These are phyloP conservation scores for Solanum tarapatanum DNA, from an alignment of 257 asterid species.

Conservation along the genomic window DNA sequence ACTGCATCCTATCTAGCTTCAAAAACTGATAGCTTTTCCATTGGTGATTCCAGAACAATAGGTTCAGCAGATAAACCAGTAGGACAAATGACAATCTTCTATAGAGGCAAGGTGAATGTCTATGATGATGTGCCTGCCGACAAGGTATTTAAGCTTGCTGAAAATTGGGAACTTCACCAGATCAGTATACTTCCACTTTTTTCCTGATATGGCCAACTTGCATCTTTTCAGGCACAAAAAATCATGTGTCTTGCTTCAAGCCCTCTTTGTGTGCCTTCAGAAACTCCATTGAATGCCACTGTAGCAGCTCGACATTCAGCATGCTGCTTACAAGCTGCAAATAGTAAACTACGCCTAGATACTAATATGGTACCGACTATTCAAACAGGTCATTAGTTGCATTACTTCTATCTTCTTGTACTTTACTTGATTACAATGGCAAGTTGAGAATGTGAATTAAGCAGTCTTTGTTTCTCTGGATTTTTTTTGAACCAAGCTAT, in stretches of 20 bases:
- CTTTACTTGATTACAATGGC: neutral
- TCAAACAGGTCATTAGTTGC: slow-evolving; percentile 43
- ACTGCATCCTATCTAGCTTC: neutral
- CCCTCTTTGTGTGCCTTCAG: slow-evolving; percentile 44
- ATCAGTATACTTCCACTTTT: neutral
- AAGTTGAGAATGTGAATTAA: neutral
- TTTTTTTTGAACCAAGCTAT: neutral
- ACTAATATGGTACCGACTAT: slow-evolving; percentile 35
- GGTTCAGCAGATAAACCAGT: slow-evolving; percentile 28
- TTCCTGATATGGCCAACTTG: slow-evolving; percentile 6
- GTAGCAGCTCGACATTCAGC: slow-evolving; percentile 32
- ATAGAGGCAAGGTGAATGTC: slow-evolving; percentile 82
- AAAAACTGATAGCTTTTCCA: neutral
- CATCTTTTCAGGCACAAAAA: slow-evolving; percentile 45
- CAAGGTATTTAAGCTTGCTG: slow-evolving; percentile 46
- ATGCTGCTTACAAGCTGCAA: slow-evolving; percentile 31
- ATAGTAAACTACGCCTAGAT: slow-evolving; percentile 27
- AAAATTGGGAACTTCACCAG: neutral
- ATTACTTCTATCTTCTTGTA: neutral
- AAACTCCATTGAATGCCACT: slow-evolving; percentile 31
- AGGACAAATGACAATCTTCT: slow-evolving; percentile 92
- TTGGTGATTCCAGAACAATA: slow-evolving; percentile 26
- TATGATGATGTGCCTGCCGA: slow-evolving; percentile 74
- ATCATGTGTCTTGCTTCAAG: slow-evolving; percentile 73
- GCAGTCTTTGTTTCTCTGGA: neutral